phyloP scores from a whole-genome alignment of 1,284 basidiomycete genomes.

The Puccinia polysora region DNA sequence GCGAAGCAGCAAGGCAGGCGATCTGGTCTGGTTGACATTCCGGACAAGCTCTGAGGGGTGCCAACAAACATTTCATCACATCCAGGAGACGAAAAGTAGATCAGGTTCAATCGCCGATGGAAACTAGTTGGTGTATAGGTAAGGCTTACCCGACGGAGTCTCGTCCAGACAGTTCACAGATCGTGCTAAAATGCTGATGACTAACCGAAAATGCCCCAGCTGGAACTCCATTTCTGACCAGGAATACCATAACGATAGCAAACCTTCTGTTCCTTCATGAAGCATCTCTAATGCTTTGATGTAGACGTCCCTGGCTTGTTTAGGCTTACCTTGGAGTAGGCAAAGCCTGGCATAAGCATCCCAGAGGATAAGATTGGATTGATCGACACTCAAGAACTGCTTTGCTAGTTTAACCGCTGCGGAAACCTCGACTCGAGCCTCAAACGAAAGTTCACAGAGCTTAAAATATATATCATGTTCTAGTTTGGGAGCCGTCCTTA shows the following conservation, averaged over 20 bases:
- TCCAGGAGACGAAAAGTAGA: not conserved
- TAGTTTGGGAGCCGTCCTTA: constrained; percentile 50
- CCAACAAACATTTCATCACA: not conserved
- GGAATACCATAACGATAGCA: constrained; percentile 65
- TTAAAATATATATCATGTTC: constrained; percentile 54
- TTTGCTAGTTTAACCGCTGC: constrained; percentile 73
- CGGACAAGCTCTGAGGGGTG: constrained; percentile 17
- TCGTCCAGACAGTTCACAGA: constrained; percentile 32
- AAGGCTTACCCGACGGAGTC: constrained; percentile 16
- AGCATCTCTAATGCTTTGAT: constrained; percentile 50
- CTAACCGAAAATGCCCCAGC: constrained; percentile 57
- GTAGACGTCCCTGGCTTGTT: constrained; percentile 78
- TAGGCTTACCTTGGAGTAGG: constrained; percentile 63
- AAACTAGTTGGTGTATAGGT: not conserved
- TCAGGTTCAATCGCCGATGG: not conserved
- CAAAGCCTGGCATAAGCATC: constrained; percentile 75
- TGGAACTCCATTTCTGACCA: constrained; percentile 89
- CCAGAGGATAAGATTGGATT: constrained; percentile 70
- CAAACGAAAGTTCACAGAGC: constrained; percentile 58
- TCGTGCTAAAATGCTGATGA: constrained; percentile 31
- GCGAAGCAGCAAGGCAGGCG: constrained; percentile 45
- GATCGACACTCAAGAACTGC: constrained; percentile 62
- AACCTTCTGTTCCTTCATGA: constrained; percentile 45
- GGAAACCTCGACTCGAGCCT: constrained; percentile 59
- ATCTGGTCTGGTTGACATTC: constrained; percentile 15